phyloP scores from a whole-genome alignment of 2,329 filamentous ascomycete species.

The Scleromitrula shiraiana region DNA sequence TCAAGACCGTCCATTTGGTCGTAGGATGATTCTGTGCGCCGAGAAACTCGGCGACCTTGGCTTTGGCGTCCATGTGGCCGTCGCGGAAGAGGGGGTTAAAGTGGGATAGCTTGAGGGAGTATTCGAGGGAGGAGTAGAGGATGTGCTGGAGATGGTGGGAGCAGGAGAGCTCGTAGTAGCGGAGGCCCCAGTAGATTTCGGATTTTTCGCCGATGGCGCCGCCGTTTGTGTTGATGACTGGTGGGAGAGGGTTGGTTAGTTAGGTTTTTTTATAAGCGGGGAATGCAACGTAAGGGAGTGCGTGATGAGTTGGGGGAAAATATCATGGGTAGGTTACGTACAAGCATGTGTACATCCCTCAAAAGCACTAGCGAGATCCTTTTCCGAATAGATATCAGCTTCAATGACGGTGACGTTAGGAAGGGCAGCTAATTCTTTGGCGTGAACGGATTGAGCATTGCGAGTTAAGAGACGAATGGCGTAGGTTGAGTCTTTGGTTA shows the following conservation, averaged over 20 bases:
- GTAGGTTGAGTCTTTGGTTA: conserved; percentile 10
- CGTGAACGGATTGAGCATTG: conserved; percentile 27
- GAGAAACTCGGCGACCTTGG: conserved; percentile 25
- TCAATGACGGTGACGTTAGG: conserved; percentile 33
- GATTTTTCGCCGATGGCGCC: conserved; percentile 32
- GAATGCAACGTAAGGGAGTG: too few relatives aligned
- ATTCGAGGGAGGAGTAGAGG: conserved; percentile 33
- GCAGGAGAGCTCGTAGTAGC: conserved; percentile 27
- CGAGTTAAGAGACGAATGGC: conserved; percentile 33
- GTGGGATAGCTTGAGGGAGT: conserved; percentile 30
- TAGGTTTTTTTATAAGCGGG: not conserved
- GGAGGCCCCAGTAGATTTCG: conserved; percentile 33
- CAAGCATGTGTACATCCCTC: conserved; percentile 30
- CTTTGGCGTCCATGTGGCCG: conserved; percentile 36
- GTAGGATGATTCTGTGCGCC: conserved; percentile 13
- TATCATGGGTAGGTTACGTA: not conserved
- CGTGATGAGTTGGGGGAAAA: not conserved
- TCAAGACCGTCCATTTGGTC: conserved; percentile 24
- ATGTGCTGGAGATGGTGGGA: conserved; percentile 24
- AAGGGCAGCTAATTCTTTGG: conserved; percentile 30
- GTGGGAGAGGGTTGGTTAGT: not conserved
- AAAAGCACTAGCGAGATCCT: conserved; percentile 31
- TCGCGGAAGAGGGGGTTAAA: conserved; percentile 31
- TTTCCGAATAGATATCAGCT: conserved; percentile 32
- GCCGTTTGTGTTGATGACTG: conserved; percentile 35